Conservation (phyloP, 768 basidiomycete genomes). For the Auricularia auricula-judae region DNA sequence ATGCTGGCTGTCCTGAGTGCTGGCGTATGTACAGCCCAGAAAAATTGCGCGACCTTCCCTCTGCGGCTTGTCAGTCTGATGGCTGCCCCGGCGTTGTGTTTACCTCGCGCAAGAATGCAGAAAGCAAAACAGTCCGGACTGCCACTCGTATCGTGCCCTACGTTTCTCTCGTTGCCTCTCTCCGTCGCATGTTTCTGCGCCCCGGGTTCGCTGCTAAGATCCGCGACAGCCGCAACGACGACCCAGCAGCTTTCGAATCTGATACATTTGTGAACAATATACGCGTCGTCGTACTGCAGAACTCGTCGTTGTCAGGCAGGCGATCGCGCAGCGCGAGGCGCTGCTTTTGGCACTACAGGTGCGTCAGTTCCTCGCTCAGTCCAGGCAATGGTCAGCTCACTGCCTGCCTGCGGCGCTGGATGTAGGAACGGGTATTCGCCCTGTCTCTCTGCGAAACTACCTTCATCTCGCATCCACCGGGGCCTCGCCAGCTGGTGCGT, state of each 20-base stretch:
- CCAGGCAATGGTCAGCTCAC: too few relatives aligned
- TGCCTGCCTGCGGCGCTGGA: too few relatives aligned
- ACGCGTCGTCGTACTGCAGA: too few relatives aligned
- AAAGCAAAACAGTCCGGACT: background rate
- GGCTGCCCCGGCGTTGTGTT: constrained; percentile 5
- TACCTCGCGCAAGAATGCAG: background rate
- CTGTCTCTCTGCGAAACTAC: too few relatives aligned
- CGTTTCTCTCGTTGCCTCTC: background rate
- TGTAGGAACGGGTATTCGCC: too few relatives aligned
- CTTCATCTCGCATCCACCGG: too few relatives aligned
- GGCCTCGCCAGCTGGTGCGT: too few relatives aligned
- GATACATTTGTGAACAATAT: background rate
- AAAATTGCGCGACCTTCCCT: background rate
- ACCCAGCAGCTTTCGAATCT: background rate
- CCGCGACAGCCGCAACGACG: background rate
- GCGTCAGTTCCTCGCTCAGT: too few relatives aligned
- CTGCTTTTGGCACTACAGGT: too few relatives aligned
- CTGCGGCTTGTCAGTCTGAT: background rate
- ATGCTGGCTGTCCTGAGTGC: constrained; percentile 7
- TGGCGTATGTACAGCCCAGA: constrained; percentile 4
- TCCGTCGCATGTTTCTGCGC: background rate
- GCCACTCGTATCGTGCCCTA: background rate
- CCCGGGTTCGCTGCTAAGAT: background rate
- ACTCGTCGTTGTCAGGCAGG: too few relatives aligned
- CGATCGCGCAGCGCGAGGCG: too few relatives aligned